These are phyloP conservation scores for Moricandia arvensis DNA, from an alignment of 345 rosid genomes.

Conservation along the genomic window DNA sequence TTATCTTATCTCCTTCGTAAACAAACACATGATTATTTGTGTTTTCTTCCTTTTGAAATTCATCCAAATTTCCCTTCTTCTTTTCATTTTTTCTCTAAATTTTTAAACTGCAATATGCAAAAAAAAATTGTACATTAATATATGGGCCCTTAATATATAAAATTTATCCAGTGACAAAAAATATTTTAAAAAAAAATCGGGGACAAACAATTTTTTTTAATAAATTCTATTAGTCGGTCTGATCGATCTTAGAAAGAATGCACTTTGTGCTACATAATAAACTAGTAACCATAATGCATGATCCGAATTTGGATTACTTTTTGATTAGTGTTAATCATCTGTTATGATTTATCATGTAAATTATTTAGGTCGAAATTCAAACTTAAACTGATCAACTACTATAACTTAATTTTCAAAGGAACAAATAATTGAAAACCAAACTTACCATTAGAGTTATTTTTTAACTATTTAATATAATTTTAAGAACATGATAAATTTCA, in stretches of 20 bases:
- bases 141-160: background rate
- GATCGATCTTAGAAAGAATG: too few relatives aligned
- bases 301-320: too few relatives aligned
- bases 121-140: background rate
- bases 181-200: background rate
- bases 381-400: too few relatives aligned
- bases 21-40: background rate
- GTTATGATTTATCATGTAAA: too few relatives aligned
- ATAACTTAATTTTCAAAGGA: too few relatives aligned
- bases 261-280: too few relatives aligned
- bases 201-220: too few relatives aligned
- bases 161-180: background rate
- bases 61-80: background rate
- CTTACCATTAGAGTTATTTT: background rate
- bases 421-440: background rate
- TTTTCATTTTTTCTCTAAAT: background rate
- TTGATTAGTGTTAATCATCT: too few relatives aligned
- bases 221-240: too few relatives aligned
- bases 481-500: background rate
- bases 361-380: too few relatives aligned
- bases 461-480: background rate
- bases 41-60: background rate
- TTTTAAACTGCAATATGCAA: background rate
- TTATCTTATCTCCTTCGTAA: constrained; percentile 19
- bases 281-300: too few relatives aligned